Percentiles rank a stretch among this genome's conserved stretches.
Conservation (phyloP, 257 asterid genomes). For the Nicotiana paniculata region DNA sequence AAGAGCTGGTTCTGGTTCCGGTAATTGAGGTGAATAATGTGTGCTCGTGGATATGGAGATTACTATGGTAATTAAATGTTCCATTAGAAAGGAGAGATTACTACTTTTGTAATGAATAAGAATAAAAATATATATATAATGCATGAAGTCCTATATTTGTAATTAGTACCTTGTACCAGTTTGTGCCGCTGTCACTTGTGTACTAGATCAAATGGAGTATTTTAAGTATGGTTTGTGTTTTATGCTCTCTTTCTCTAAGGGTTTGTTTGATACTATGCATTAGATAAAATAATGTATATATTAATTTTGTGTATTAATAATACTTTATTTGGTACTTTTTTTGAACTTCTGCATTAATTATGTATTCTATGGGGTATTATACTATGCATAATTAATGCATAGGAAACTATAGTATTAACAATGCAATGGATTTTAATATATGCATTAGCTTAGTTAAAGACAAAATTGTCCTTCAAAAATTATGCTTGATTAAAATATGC, state of each 20-base stretch:
- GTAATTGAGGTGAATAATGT: background rate
- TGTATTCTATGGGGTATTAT: too few species aligned
- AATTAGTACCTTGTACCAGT: background rate
- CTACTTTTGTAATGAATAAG: background rate
- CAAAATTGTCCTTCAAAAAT: too few species aligned
- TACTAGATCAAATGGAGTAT: background rate
- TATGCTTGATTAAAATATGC: too few species aligned
- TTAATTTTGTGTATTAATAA: too few species aligned
- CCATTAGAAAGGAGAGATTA: background rate
- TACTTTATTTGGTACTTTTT: rapidly evolving
- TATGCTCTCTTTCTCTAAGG: background rate
- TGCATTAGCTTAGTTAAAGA: too few species aligned
- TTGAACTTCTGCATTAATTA: too few species aligned
- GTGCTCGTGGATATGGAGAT: background rate
- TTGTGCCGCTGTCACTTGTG: background rate
- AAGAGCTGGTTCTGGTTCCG: conserved; percentile 52
- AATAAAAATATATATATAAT: background rate
- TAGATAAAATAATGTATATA: too few species aligned
- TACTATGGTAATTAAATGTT: background rate
- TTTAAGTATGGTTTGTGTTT: background rate
- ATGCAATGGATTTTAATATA: too few species aligned
- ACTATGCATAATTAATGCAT: too few species aligned
- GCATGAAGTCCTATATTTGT: background rate
- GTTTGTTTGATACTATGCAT: too few species aligned
- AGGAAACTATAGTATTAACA: too few species aligned